Evolutionary conservation across 306 rosid genomes (phyloP), one percentile per base, ranked within the genome.

Genomic region (Cicer arietinum): DNA sequence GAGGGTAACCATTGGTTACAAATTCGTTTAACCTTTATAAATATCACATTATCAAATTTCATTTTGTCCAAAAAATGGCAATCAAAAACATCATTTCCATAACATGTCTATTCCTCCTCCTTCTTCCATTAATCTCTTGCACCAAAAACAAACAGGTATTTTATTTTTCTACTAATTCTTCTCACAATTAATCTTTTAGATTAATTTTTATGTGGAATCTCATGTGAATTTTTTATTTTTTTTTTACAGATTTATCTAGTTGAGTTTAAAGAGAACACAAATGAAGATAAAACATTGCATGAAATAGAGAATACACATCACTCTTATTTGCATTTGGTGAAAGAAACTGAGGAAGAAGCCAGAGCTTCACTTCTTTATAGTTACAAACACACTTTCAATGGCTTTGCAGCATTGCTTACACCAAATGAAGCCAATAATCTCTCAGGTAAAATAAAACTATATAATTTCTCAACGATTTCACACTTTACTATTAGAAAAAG

Each of bases 361-460:
- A 74, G 35, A 81, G 82, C 71, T 54, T 91, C 92, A 16, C 83
- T 87, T 80, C 79, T 94, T 70, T 94, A 94, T 84, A 91, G 96
- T 53, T 94, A 94, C 86, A 94, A 88, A 60, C 91, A 85, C 79
- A 80, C 77, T 73, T 76, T 94, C 85, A 94, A 94, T 83, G 98
- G 95, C 86, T 94, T 94, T 66, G 97, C 98, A 7, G 97, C 98
- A 3, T 25, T 91, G n/a, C 98, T 94, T 76, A 79, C 86, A 10
- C 79, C 84, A 4, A 65, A 86, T 25, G 88, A 94, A 86, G 97
- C 96, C 72, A 56, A 88, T 17, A 79, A 75, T 39, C 73, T 94
- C 44, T 88, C 91, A 3, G 97, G 97, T 93, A 84, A 60, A 13
- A 1, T 35, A 12, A 12, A 35, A 60, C 35, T 59, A 11, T 59